Evolutionary conservation across 140 eudicot species (phyloP).

Genomic region (Ambrosia hybrid): DNA sequence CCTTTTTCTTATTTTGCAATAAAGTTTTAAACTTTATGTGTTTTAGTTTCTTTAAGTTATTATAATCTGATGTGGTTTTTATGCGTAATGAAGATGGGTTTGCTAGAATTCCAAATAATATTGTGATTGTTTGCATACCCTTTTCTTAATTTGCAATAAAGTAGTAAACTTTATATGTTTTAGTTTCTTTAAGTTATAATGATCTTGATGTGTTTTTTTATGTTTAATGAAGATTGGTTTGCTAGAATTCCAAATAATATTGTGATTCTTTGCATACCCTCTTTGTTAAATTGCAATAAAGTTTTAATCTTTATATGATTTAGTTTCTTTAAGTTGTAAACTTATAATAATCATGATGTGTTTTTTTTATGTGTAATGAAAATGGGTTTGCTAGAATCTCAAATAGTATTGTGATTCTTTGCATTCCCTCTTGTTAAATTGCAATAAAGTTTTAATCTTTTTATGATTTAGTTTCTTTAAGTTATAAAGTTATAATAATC

Average conservation of each 20-base stretch:
- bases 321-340: constrained; percentile 2
- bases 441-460: background rate
- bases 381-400: constrained; percentile 59
- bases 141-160: background rate
- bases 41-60: background rate
- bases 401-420: constrained; percentile 46
- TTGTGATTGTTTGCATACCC: constrained; percentile 24
- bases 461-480: background rate
- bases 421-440: background rate
- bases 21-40: background rate
- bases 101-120: constrained; percentile 46
- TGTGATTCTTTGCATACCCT: constrained; percentile 33
- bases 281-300: background rate
- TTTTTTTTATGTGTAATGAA: no score
- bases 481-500: constrained; percentile 9
- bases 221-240: constrained; percentile 30
- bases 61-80: constrained; percentile 5
- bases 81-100: constrained; percentile 22
- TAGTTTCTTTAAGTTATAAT: constrained; percentile 3
- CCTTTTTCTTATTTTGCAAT: background rate
- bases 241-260: constrained; percentile 50
- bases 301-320: background rate
- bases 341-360: constrained; percentile 11
- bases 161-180: background rate
- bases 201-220: constrained; percentile 13